Conservation (phyloP, 805 yeast genomes). For the Barnettozyma californica region DNA sequence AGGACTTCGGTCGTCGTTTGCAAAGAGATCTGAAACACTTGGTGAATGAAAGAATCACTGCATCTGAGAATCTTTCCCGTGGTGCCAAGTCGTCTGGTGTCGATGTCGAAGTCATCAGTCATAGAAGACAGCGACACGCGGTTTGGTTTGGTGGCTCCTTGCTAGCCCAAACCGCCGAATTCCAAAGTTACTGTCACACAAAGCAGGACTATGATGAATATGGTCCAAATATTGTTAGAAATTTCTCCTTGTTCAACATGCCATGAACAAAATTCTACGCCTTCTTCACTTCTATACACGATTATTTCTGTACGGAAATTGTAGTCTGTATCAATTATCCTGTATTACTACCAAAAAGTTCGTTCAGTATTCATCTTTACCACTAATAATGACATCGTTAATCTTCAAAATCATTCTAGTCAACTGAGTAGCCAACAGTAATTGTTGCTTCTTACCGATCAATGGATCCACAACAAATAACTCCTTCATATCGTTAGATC, state of each 20-base stretch:
- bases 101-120: conserved; percentile 93
- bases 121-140: conserved; percentile 96
- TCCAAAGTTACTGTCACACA: conserved; percentile 93
- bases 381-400: conserved; percentile 91
- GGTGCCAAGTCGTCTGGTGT: conserved; percentile 85
- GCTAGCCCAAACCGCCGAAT: conserved; percentile 95
- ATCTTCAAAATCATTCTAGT: conserved; percentile 97
- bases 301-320: background rate
- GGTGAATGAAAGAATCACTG: conserved; percentile 83
- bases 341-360: background rate
- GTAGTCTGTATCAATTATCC: background rate
- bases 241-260: conserved; percentile 89
- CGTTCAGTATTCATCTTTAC: conserved; percentile 61
- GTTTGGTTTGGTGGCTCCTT: conserved; percentile 99
- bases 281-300: background rate
- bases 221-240: conserved; percentile 97
- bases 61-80: conserved; percentile 56
- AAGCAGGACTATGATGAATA: conserved; percentile 96
- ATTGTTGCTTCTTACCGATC: conserved; percentile 95
- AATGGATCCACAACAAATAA: conserved; percentile 93
- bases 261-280: conserved; percentile 39
- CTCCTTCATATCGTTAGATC: conserved; percentile 89
- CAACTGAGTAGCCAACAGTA: conserved; percentile 91
- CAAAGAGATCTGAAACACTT: conserved; percentile 88
- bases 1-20: conserved; percentile 94